phyloP scores from a whole-genome alignment of 2,329 filamentous ascomycete species.

The Rutstroemia sp. region DNA sequence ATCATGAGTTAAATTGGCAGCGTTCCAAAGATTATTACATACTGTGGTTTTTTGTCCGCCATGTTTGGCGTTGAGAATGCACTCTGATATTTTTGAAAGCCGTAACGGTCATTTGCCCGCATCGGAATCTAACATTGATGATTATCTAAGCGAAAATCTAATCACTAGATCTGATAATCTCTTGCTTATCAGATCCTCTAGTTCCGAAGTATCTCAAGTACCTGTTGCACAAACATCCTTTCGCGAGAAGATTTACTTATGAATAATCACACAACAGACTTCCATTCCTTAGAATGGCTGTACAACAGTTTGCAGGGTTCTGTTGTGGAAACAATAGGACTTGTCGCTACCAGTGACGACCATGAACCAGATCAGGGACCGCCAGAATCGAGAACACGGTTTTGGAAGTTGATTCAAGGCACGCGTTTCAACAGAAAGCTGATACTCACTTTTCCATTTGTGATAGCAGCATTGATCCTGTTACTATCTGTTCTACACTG shows the following conservation, averaged over 20 bases:
- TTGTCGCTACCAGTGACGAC: neutral
- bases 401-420: slow-evolving; percentile 4
- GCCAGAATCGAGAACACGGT: neutral
- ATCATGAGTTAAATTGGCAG: neutral
- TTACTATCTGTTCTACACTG: slow-evolving; percentile 19
- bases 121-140: neutral
- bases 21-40: slow-evolving; percentile 1
- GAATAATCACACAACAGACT: neutral
- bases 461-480: neutral
- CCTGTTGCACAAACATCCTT: neutral
- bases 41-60: slow-evolving; percentile 26
- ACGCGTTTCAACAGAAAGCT: neutral
- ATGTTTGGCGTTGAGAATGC: slow-evolving; percentile 13
- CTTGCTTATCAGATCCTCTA: neutral
- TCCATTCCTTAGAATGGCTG: neutral
- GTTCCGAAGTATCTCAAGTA: neutral
- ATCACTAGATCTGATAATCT: neutral
- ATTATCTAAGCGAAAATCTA: slow-evolving; percentile 15
- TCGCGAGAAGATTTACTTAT: neutral
- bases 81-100: neutral
- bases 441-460: slow-evolving; percentile 1
- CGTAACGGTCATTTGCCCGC: neutral
- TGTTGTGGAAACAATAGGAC: neutral
- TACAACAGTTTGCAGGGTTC: neutral
- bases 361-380: neutral